Evolutionary conservation across 2,329 filamentous ascomycete genomes (phyloP), one percentile per base, ranked within the genome.

Genomic region (Lojkania enalia): DNA sequence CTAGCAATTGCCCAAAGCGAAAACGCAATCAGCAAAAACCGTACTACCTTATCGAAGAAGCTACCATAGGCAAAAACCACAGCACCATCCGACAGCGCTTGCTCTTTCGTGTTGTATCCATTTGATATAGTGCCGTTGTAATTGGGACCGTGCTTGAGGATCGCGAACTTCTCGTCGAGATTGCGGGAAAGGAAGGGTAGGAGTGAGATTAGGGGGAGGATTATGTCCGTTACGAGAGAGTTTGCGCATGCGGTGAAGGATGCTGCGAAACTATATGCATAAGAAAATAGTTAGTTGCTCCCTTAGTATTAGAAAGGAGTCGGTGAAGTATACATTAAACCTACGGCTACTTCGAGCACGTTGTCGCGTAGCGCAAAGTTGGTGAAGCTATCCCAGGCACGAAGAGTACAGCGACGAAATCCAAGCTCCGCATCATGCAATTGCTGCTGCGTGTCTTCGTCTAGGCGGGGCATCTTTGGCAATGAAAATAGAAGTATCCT

Each of bases 291-390:
- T 7, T 33, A 33, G 30, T 21, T n/a, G n/a, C n/a, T n/a, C n/a
- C n/a, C n/a, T n/a, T n/a, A n/a, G n/a, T n/a, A n/a, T 5, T 25
- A 18, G 25, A 18, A 23, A 32, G 20, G 30, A 14, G 20, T 14
- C n/a, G 13, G 38, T 12, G 15, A 20, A 2, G 69, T 75, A 65
- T 61, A 87, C 85, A 90, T 89, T 52, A 89, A 72, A 54, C 86
- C 86, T 55, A 89, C 83, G 13, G 86, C 86, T 47, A 90, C 86
- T 66, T 89, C 83, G 19, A 90, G 76, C 36, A 89, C 86, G 56
- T 89, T 88, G 46, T 87, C 86, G 52, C 86, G 81, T 42, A 88
- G 79, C 0, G 85, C 85, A 67, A 89, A 90, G 63, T 88, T 85
- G 54, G 84, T 66, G 63, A 89, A 89, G 29, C 83, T 83, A 23